phyloP scores from a whole-genome alignment of 345 rosid species.

The Abelmoschus esculentus region DNA sequence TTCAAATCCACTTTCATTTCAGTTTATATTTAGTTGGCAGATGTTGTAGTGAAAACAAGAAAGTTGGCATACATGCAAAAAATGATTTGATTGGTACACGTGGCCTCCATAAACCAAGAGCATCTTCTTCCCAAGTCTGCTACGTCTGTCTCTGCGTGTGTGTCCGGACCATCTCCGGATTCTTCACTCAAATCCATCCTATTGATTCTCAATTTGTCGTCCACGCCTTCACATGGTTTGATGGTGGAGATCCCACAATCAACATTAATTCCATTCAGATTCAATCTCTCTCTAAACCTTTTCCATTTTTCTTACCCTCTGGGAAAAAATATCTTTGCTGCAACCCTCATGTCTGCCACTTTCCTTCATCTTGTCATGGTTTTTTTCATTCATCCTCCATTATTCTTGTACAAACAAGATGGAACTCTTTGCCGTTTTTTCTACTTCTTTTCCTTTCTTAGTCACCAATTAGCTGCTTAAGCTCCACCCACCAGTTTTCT shows the following conservation, averaged over 20 bases:
- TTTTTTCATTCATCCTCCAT: conserved; percentile 14
- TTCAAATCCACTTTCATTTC: conserved; percentile 6
- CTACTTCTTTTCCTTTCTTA: conserved; percentile 21
- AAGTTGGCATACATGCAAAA: conserved; percentile 16
- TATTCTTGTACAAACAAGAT: conserved; percentile 32
- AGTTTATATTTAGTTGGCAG: background rate
- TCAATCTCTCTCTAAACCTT: background rate
- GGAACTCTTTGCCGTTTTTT: conserved; percentile 18
- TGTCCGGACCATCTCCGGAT: conserved; percentile 43
- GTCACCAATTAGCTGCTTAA: conserved; percentile 33
- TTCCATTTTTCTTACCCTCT: too few species aligned
- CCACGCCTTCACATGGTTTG: conserved; percentile 16
- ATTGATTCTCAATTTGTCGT: conserved; percentile 18
- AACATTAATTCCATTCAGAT: conserved; percentile 10
- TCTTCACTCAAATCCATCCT: conserved; percentile 29
- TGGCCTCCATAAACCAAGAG: conserved; percentile 31
- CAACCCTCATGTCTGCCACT: conserved; percentile 61
- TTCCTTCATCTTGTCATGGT: conserved; percentile 15
- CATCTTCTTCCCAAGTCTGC: conserved; percentile 22
- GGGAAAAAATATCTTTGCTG: conserved; percentile 23
- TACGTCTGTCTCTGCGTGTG: background rate
- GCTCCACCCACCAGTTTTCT: conserved; percentile 36
- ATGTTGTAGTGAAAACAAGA: background rate
- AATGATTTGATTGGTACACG: conserved; percentile 41
- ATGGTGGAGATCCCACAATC: conserved; percentile 53